phyloP scores from a whole-genome alignment of 192 early-diverging fungal species.

The Haplosporangium gracile region DNA sequence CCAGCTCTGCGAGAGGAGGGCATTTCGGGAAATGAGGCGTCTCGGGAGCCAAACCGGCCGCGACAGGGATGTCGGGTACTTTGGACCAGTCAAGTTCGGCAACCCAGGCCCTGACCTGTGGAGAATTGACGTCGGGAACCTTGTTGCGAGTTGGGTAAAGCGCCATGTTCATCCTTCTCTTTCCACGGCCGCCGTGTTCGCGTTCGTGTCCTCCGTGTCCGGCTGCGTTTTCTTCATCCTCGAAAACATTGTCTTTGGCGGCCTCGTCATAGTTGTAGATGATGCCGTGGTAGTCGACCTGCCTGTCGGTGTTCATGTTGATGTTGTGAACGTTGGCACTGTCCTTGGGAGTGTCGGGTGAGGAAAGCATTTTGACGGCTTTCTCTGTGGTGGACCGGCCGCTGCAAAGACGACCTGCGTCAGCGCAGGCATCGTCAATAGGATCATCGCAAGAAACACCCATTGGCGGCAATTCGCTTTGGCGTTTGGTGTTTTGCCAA shows the following conservation, averaged over 20 bases:
- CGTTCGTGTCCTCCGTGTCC: background rate
- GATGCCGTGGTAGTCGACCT: conserved; percentile 3
- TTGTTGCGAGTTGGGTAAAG: conserved; percentile 51
- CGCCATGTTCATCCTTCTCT: conserved; percentile 19
- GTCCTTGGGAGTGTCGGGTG: background rate
- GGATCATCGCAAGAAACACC: background rate
- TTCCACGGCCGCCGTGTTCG: background rate
- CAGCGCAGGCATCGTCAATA: conserved; percentile 12
- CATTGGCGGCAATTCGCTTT: background rate
- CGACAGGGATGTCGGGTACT: conserved; percentile 60
- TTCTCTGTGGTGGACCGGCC: conserved; percentile 3
- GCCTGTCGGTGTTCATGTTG: conserved; percentile 3
- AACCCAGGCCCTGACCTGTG: conserved; percentile 60
- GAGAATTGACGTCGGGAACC: conserved; percentile 42
- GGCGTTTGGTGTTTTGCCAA: background rate
- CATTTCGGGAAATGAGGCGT: conserved; percentile 38
- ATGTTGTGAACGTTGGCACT: background rate
- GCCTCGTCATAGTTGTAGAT: background rate
- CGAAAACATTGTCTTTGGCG: background rate
- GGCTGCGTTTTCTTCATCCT: no score
- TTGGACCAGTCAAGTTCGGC: conserved; percentile 53
- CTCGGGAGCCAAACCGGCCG: conserved; percentile 1
- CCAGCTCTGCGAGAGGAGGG: background rate
- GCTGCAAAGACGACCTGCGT: background rate
- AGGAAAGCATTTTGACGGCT: background rate